These are phyloP conservation scores for Penicillium italicum DNA, from an alignment of 2,329 filamentous ascomycete species.

Conservation along the genomic window DNA sequence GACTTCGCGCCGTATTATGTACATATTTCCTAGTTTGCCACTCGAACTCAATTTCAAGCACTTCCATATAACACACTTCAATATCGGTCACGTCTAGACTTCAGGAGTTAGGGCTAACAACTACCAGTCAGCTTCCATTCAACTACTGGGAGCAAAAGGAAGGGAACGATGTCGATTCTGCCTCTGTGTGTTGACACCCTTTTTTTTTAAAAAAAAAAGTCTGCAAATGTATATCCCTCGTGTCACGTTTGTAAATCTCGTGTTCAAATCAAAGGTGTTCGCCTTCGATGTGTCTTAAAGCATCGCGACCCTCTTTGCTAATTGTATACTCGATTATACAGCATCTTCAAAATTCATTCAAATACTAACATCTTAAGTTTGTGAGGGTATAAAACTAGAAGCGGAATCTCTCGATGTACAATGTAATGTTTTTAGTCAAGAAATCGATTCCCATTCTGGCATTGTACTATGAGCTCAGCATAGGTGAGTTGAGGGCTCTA, in stretches of 20 bases:
- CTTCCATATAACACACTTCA: neutral
- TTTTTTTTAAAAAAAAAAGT: neutral
- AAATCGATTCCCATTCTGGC: neutral
- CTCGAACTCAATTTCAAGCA: slow-evolving; percentile 12
- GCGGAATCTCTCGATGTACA: neutral
- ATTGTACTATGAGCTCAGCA: no score
- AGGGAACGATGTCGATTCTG: neutral
- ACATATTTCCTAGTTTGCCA: slow-evolving; percentile 33
- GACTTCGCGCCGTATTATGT: slow-evolving; percentile 36
- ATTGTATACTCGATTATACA: neutral
- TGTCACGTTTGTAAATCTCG: neutral
- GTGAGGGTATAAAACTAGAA: neutral
- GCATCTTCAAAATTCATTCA: neutral
- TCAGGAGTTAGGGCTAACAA: neutral
- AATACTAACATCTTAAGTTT: neutral
- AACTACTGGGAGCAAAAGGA: neutral
- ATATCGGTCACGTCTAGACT: neutral
- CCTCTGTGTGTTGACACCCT: neutral
- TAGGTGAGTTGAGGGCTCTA: neutral
- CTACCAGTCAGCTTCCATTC: neutral
- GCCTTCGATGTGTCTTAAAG: no score
- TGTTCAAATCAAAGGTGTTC: neutral
- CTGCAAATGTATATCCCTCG: neutral
- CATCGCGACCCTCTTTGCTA: neutral
- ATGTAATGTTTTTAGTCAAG: neutral